These are phyloP conservation scores for Spiromastix sp. DNA, from an alignment of 2,329 filamentous ascomycete species.

Conservation along the genomic window DNA sequence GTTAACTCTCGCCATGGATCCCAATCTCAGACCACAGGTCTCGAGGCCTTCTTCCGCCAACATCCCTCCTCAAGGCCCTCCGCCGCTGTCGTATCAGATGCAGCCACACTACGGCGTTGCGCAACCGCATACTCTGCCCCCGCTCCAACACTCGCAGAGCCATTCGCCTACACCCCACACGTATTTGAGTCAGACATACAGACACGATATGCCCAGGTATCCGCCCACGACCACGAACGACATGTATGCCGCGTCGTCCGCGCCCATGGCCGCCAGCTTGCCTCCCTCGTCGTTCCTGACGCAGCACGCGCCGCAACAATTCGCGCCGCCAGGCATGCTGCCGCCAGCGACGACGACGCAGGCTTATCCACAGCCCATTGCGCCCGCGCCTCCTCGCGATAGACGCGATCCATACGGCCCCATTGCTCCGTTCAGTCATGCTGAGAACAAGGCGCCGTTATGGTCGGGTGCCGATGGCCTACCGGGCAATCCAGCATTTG, in stretches of 20 bases:
- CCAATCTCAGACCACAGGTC: slow-evolving; percentile 33
- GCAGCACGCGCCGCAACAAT: slow-evolving; percentile 28
- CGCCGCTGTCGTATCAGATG: slow-evolving; percentile 37
- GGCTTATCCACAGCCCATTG: slow-evolving; percentile 65
- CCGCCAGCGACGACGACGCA: slow-evolving; percentile 56
- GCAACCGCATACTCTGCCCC: slow-evolving; percentile 35
- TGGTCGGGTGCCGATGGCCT: slow-evolving; percentile 32
- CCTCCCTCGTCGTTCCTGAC: slow-evolving; percentile 33
- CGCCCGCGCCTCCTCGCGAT: slow-evolving; percentile 53
- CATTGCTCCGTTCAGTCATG: slow-evolving; percentile 56
- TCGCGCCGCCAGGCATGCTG: slow-evolving; percentile 45
- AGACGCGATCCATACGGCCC: slow-evolving; percentile 48
- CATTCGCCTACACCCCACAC: slow-evolving; percentile 33
- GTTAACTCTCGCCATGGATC: slow-evolving; percentile 26
- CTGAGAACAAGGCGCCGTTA: slow-evolving; percentile 47
- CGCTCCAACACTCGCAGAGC: slow-evolving; percentile 36
- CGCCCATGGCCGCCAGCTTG: slow-evolving; percentile 33
- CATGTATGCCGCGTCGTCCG: slow-evolving; percentile 32
- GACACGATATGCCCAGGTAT: slow-evolving; percentile 33
- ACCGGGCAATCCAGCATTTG: slow-evolving; percentile 27
- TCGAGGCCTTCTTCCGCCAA: slow-evolving; percentile 35
- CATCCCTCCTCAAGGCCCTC: slow-evolving; percentile 33
- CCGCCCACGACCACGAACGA: slow-evolving; percentile 31
- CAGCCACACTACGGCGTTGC: slow-evolving; percentile 35
- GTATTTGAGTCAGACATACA: slow-evolving; percentile 32